A percentile compares a stretch with the other conserved stretches of the same genome.
Evolutionary conservation across 2,329 filamentous ascomycete genomes (phyloP).

Genomic region (Pyricularia sp.): DNA sequence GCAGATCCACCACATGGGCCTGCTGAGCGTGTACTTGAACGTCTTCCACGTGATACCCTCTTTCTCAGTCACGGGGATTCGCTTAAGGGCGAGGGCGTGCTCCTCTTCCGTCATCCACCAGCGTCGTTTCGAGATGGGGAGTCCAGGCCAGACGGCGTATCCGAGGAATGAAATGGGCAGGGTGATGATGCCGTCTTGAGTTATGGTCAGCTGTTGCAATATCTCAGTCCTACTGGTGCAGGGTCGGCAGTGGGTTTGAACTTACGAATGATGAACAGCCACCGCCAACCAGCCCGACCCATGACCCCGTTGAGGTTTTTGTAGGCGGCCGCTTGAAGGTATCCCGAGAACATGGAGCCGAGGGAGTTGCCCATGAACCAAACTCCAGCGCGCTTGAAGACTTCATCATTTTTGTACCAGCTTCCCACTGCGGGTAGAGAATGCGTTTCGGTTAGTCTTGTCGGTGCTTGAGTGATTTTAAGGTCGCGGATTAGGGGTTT

Average conservation of each 20-base stretch:
- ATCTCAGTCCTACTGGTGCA: background rate
- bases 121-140: constrained; percentile 29
- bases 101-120: constrained; percentile 25
- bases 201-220: background rate
- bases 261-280: constrained; percentile 37
- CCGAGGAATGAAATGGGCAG: constrained; percentile 42
- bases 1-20: constrained; percentile 6
- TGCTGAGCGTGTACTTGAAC: constrained; percentile 12
- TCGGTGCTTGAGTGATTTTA: too few relatives aligned
- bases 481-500: too few relatives aligned
- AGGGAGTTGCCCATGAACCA: constrained; percentile 15
- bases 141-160: constrained; percentile 38
- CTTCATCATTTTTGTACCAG: constrained; percentile 13
- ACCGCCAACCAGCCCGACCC: constrained; percentile 35
- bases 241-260: too few relatives aligned
- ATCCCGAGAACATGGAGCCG: constrained; percentile 35
- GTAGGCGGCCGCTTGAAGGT: constrained; percentile 39
- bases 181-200: constrained; percentile 9
- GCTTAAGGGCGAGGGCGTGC: constrained; percentile 22
- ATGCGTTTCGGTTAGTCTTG: background rate
- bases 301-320: constrained; percentile 33
- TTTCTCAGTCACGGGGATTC: constrained; percentile 14
- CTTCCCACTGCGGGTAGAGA: constrained; percentile 1
- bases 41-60: constrained; percentile 2
- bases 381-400: constrained; percentile 10